Percentiles rank a stretch among this genome's conserved stretches.
phyloP scores from a whole-genome alignment of 148 eudicot species.

The Nyssa sinensis region DNA sequence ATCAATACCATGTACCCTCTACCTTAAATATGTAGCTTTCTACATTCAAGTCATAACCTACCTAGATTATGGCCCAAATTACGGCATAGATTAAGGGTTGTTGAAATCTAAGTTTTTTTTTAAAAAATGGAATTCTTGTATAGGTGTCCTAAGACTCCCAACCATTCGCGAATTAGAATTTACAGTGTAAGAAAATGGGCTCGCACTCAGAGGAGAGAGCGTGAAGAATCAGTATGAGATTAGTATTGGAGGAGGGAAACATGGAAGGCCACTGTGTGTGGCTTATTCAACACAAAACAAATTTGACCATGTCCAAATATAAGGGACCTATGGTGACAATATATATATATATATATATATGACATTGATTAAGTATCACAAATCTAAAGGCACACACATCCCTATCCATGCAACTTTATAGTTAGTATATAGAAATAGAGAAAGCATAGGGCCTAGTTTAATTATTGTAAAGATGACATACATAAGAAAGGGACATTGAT shows the following conservation, averaged over 20 bases:
- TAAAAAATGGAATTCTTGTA: not conserved
- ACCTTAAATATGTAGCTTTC: slow-evolving; percentile 19
- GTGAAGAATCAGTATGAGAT: not conserved
- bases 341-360: not conserved
- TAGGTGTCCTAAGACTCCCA: not conserved
- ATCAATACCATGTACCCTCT: not conserved
- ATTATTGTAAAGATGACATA: too few relatives aligned
- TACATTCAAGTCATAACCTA: slow-evolving; percentile 18
- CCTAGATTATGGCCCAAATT: slow-evolving; percentile 26
- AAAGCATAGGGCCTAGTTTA: too few relatives aligned
- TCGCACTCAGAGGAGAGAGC: not conserved
- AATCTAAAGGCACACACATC: slow-evolving; percentile 11
- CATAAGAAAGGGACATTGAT: too few relatives aligned
- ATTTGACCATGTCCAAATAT: slow-evolving; percentile 5
- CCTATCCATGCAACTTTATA: slow-evolving; percentile 9
- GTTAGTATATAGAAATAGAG: too few relatives aligned
- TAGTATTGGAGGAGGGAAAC: slow-evolving; percentile 43
- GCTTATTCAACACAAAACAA: slow-evolving; percentile 20
- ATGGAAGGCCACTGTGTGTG: slow-evolving; percentile 30
- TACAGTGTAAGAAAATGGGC: slow-evolving; percentile 8
- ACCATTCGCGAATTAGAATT: slow-evolving; percentile 13
- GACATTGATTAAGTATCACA: slow-evolving; percentile 2
- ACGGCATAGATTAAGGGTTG: slow-evolving; percentile 39
- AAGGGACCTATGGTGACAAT: too few relatives aligned
- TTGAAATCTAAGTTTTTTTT: slow-evolving; percentile 22